phyloP scores from a whole-genome alignment of 2,329 filamentous ascomycete species.

The Ascochyta lentis region DNA sequence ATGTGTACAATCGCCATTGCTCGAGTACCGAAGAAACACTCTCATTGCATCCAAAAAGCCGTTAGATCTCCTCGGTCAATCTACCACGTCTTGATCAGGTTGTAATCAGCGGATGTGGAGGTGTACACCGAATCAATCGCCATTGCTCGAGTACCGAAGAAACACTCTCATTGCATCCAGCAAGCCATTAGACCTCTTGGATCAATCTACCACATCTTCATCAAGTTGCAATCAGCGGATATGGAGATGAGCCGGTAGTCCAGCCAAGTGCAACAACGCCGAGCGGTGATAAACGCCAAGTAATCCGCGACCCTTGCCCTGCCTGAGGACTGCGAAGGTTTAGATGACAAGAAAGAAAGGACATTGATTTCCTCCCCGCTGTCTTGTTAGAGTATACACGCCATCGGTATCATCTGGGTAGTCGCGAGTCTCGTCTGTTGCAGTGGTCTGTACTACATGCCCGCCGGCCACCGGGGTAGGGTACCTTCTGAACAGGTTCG shows the following conservation, averaged over 20 bases:
- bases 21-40: not conserved
- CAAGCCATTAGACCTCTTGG: conserved; percentile 4
- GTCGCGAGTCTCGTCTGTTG: conserved; percentile 14
- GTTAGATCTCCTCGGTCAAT: conserved; percentile 7
- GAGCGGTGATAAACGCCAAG: conserved; percentile 20
- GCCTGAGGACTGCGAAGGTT: conserved; percentile 18
- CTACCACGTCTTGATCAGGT: conserved; percentile 3
- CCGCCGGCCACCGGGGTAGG: not conserved
- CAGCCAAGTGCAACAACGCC: conserved; percentile 17
- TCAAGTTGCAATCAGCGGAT: conserved; percentile 13
- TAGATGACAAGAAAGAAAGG: not conserved
- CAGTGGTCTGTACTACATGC: conserved; percentile 3
- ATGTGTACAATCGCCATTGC: not conserved
- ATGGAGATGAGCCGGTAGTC: conserved; percentile 13
- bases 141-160: not conserved
- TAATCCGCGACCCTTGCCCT: conserved; percentile 14
- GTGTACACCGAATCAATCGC: not conserved
- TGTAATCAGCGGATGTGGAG: conserved; percentile 14
- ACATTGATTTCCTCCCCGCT: not conserved
- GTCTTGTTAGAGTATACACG: conserved; percentile 1
- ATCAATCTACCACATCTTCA: conserved; percentile 3
- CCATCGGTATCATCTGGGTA: not conserved
- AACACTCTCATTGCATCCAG: not conserved
- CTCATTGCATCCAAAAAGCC: not conserved
- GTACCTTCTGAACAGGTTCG: not conserved